phyloP scores from a whole-genome alignment of 2,329 filamentous ascomycete species.

The Phaeoacremonium minimum region DNA sequence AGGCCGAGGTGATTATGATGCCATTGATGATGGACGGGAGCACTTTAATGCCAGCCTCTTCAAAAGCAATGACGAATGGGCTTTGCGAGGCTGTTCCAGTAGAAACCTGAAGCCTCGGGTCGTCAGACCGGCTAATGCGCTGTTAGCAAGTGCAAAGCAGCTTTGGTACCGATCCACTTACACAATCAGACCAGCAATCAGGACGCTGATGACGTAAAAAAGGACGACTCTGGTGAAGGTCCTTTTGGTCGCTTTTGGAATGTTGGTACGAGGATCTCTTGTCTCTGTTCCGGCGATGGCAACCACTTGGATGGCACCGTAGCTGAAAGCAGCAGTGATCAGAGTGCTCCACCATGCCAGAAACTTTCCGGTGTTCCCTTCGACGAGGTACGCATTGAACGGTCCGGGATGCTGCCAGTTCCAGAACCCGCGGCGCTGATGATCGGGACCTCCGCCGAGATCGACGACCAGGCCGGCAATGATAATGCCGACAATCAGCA shows the following conservation, averaged over 20 bases:
- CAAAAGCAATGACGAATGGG: constrained; percentile 47
- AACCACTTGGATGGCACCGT: constrained; percentile 44
- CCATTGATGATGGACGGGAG: constrained; percentile 57
- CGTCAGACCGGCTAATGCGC: constrained; percentile 45
- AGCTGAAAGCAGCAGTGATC: constrained; percentile 42
- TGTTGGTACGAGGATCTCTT: constrained; percentile 31
- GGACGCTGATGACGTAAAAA: constrained; percentile 63
- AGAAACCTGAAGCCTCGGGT: constrained; percentile 43
- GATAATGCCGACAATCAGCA: constrained; percentile 26
- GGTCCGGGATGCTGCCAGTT: constrained; percentile 40
- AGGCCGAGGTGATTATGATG: constrained; percentile 53
- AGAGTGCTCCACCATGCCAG: constrained; percentile 43
- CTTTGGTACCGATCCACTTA: too few species aligned
- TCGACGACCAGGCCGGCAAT: constrained; percentile 30
- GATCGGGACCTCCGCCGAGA: constrained; percentile 31
- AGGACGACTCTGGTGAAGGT: constrained; percentile 67
- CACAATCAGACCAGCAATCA: constrained; percentile 64
- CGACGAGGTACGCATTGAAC: constrained; percentile 28
- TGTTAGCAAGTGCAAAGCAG: too few species aligned
- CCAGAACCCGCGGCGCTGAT: constrained; percentile 32
- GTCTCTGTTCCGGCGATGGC: constrained; percentile 43
- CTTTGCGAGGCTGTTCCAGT: constrained; percentile 15
- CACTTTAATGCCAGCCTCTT: constrained; percentile 40
- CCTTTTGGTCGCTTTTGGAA: constrained; percentile 55
- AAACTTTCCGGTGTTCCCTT: constrained; percentile 34